Evolutionary conservation across 106 monocot species (phyloP).

Genomic region (Cymbidium sinense): DNA sequence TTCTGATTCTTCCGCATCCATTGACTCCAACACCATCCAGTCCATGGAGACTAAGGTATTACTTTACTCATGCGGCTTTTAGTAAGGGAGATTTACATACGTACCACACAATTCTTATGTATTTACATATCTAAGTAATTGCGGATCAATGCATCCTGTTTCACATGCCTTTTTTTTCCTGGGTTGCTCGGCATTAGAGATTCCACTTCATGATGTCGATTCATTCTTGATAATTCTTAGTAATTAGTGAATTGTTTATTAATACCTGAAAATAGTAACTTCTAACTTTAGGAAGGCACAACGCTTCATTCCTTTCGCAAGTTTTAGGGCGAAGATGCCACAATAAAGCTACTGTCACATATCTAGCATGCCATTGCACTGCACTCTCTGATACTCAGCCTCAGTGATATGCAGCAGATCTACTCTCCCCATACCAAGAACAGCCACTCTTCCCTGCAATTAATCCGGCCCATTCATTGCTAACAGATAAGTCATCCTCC

Average conservation of each 20-base stretch:
- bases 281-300: not conserved
- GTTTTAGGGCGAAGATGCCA: not conserved
- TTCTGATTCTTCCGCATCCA: conserved; percentile 34
- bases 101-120: too few species aligned
- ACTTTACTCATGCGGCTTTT: not conserved
- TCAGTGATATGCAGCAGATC: too few species aligned
- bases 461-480: too few species aligned
- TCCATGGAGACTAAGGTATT: conserved; percentile 74
- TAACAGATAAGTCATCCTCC: too few species aligned
- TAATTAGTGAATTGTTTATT: not conserved
- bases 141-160: not conserved
- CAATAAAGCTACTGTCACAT: not conserved
- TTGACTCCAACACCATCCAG: conserved; percentile 57
- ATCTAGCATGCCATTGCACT: not conserved
- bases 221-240: not conserved
- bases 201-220: not conserved
- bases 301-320: not conserved
- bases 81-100: too few species aligned
- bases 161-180: not conserved
- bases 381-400: too few species aligned
- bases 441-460: too few species aligned
- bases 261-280: not conserved
- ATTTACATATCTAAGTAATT: too few species aligned
- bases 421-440: too few species aligned
- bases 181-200: not conserved